Evolutionary conservation across 2,329 filamentous ascomycete species (phyloP).

Genomic region (Trichocomaceae sp.): DNA sequence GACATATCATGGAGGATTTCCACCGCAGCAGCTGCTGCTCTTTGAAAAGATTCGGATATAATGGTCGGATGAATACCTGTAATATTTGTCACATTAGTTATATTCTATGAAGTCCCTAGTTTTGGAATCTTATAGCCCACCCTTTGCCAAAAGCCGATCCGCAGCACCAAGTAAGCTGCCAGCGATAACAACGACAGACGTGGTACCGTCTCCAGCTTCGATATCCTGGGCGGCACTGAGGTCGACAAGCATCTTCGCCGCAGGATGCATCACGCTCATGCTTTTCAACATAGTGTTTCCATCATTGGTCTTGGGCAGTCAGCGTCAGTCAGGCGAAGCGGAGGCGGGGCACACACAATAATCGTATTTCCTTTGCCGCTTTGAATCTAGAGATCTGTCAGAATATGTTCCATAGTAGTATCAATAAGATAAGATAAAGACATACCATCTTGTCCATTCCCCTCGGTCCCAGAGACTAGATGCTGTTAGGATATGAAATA

Average conservation of each 20-base stretch:
- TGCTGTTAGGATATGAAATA: slow-evolving; percentile 35
- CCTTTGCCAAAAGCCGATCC: slow-evolving; percentile 82
- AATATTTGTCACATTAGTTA: slow-evolving; percentile 5
- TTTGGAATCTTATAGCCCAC: slow-evolving; percentile 28
- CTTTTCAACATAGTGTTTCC: slow-evolving; percentile 98
- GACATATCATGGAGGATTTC: slow-evolving; percentile 92
- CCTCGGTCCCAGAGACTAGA: slow-evolving; percentile 76
- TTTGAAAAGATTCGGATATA: slow-evolving; percentile 96
- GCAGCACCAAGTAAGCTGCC: slow-evolving; percentile 91
- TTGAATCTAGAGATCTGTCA: slow-evolving; percentile 59
- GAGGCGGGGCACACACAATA: slow-evolving; percentile 51
- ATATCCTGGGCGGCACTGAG: slow-evolving; percentile 96
- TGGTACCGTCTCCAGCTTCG: slow-evolving; percentile 96
- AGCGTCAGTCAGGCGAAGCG: slow-evolving; percentile 18
- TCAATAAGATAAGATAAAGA: not conserved
- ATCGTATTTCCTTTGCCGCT: slow-evolving; percentile 94
- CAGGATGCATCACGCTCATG: slow-evolving; percentile 99
- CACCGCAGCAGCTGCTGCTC: slow-evolving; percentile 83
- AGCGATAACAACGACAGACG: slow-evolving; percentile 95
- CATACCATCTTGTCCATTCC: slow-evolving; percentile 95
- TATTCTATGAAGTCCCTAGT: not conserved
- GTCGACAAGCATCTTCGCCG: slow-evolving; percentile 98
- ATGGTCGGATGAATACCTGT: slow-evolving; percentile 83
- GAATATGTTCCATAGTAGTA: not conserved
- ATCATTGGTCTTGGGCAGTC: slow-evolving; percentile 68